Conservation (phyloP, 140 eudicot species). For the Oenanthe javanica region DNA sequence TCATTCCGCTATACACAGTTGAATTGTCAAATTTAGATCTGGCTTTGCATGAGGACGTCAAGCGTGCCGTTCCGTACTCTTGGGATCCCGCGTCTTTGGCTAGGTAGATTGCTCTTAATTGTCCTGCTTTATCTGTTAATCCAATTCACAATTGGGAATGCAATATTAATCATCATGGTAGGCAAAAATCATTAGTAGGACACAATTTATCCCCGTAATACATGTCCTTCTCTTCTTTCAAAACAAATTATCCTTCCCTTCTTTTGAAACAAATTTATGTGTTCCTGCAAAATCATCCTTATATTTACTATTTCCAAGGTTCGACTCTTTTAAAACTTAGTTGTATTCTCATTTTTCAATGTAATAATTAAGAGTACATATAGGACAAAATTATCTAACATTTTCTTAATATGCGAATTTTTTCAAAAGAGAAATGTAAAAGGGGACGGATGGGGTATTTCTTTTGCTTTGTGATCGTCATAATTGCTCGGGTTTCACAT, state of each 20-base stretch:
- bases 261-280: too few species aligned
- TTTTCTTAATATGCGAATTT: too few species aligned
- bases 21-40: constrained; percentile 39
- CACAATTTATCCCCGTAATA: too few species aligned
- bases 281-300: too few species aligned
- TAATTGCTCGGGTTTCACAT: background rate
- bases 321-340: too few species aligned
- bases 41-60: constrained; percentile 60
- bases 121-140: background rate
- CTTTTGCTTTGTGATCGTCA: background rate
- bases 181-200: background rate
- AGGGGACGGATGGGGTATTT: background rate
- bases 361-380: too few species aligned
- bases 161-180: background rate
- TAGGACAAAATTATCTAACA: too few species aligned
- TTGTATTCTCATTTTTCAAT: too few species aligned
- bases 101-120: constrained; percentile 40
- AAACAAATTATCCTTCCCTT: too few species aligned
- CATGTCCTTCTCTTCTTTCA: too few species aligned
- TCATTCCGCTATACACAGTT: constrained; percentile 54
- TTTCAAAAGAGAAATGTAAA: too few species aligned
- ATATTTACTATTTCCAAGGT: too few species aligned
- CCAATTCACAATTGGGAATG: background rate
- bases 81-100: constrained; percentile 95
- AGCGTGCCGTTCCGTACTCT: constrained; percentile 83